phyloP scores from a whole-genome alignment of 2,329 filamentous ascomycete genomes.

The Fusarium burgessii region DNA sequence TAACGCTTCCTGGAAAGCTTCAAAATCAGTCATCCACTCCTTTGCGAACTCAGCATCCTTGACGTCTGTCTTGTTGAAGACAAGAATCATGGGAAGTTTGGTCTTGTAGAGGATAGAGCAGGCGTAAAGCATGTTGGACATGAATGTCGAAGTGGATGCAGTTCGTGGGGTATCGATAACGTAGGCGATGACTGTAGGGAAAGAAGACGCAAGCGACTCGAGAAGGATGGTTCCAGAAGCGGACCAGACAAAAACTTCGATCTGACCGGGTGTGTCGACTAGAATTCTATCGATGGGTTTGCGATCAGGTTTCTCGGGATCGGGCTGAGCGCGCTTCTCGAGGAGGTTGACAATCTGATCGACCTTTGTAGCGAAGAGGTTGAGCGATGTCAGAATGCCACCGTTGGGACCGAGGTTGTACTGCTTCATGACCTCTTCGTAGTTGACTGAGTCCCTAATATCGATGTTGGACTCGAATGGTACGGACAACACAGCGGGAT shows the following conservation, averaged over 20 bases:
- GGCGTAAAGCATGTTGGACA: constrained; percentile 99
- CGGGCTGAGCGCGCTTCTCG: constrained; percentile 84
- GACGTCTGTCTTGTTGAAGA: constrained; percentile 99
- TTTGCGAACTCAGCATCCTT: constrained; percentile 91
- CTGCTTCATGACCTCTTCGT: constrained; percentile 99
- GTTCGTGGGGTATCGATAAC: constrained; percentile 97
- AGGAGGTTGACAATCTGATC: constrained; percentile 91
- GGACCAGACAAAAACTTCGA: constrained; percentile 99
- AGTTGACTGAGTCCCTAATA: constrained; percentile 98
- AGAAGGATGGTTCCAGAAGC: constrained; percentile 94
- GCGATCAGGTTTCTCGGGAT: constrained; percentile 68
- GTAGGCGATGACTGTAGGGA: constrained; percentile 97
- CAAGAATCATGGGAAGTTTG: constrained; percentile 96
- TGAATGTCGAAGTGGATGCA: constrained; percentile 94
- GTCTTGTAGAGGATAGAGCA: constrained; percentile 99
- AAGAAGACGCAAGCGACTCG: constrained; percentile 90
- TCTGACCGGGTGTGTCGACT: constrained; percentile 96
- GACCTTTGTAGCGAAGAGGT: constrained; percentile 97
- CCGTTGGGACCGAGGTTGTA: constrained; percentile 98
- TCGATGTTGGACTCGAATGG: constrained; percentile 99
- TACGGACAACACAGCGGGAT: constrained; percentile 91
- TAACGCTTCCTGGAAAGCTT: constrained; percentile 90
- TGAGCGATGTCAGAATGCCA: constrained; percentile 93
- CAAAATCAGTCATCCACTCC: constrained; percentile 99
- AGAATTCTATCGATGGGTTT: constrained; percentile 84